These are phyloP conservation scores for Hericium alpestre DNA, from an alignment of 768 basidiomycete species.

Conservation along the genomic window DNA sequence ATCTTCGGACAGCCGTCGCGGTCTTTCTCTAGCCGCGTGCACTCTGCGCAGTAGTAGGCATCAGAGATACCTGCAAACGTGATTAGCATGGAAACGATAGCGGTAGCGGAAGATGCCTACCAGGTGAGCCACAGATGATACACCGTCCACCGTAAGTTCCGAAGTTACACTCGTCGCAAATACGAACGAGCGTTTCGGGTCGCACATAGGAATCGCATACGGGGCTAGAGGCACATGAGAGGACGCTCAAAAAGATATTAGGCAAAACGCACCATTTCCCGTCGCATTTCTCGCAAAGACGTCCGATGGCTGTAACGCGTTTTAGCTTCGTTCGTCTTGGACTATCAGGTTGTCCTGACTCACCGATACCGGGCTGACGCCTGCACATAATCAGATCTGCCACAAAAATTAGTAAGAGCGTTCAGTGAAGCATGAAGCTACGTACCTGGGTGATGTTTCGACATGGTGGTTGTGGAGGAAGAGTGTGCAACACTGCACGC, in stretches of 20 bases:
- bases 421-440: not conserved
- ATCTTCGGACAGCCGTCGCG: constrained; percentile 98
- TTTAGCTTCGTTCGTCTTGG: too few species aligned
- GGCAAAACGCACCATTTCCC: constrained; percentile 80
- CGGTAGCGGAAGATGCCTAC: constrained; percentile 31
- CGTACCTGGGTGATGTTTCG: not conserved
- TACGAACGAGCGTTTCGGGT: constrained; percentile 94
- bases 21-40: constrained; percentile 93
- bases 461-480: not conserved
- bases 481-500: not conserved
- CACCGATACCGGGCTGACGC: constrained; percentile 94
- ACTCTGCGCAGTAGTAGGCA: constrained; percentile 98
- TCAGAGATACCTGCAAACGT: constrained; percentile 77
- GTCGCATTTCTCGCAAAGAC: constrained; percentile 97
- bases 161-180: constrained; percentile 99
- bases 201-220: constrained; percentile 99
- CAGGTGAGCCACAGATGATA: constrained; percentile 94
- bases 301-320: constrained; percentile 69
- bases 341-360: constrained; percentile 16
- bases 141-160: constrained; percentile 95
- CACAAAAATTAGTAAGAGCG: not conserved
- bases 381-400: constrained; percentile 97
- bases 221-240: constrained; percentile 42
- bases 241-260: not conserved
- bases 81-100: not conserved